phyloP scores from a whole-genome alignment of 2,329 filamentous ascomycete genomes.

The Diaporthe sp. region DNA sequence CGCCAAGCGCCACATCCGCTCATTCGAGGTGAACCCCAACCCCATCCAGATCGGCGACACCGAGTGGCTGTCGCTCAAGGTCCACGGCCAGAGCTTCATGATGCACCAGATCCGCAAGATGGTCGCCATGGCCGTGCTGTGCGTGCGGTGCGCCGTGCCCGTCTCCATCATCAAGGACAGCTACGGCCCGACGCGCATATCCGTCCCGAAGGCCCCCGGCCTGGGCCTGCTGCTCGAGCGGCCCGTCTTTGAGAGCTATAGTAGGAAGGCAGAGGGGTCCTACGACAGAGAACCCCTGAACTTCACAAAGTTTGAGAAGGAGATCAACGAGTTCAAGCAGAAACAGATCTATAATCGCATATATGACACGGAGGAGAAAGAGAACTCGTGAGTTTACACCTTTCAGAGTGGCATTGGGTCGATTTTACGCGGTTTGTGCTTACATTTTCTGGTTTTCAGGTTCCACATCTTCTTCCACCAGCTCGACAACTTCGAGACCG shows the following conservation, averaged over 20 bases:
- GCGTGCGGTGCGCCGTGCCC: slow-evolving; percentile 87
- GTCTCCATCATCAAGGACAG: slow-evolving; percentile 79
- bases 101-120: slow-evolving; percentile 99
- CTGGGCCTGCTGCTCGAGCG: slow-evolving; percentile 90
- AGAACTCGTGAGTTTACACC: slow-evolving; percentile 81
- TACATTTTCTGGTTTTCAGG: slow-evolving; percentile 55
- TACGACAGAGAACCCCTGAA: slow-evolving; percentile 79
- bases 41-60: slow-evolving; percentile 91
- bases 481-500: slow-evolving; percentile 79
- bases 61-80: slow-evolving; percentile 95
- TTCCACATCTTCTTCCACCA: slow-evolving; percentile 86
- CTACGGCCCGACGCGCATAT: slow-evolving; percentile 80
- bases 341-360: slow-evolving; percentile 92
- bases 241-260: slow-evolving; percentile 93
- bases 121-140: slow-evolving; percentile 91
- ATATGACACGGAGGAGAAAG: slow-evolving; percentile 89
- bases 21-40: slow-evolving; percentile 81
- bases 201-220: slow-evolving; percentile 94
- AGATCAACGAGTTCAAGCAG: slow-evolving; percentile 92
- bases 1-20: slow-evolving; percentile 91
- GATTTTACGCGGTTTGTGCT: not conserved
- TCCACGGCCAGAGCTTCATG: slow-evolving; percentile 99
- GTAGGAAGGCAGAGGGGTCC: slow-evolving; percentile 76
- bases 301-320: slow-evolving; percentile 82
- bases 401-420: not conserved